These are phyloP conservation scores for Penstemon eatonii DNA, from an alignment of 257 asterid genomes.

Conservation along the genomic window DNA sequence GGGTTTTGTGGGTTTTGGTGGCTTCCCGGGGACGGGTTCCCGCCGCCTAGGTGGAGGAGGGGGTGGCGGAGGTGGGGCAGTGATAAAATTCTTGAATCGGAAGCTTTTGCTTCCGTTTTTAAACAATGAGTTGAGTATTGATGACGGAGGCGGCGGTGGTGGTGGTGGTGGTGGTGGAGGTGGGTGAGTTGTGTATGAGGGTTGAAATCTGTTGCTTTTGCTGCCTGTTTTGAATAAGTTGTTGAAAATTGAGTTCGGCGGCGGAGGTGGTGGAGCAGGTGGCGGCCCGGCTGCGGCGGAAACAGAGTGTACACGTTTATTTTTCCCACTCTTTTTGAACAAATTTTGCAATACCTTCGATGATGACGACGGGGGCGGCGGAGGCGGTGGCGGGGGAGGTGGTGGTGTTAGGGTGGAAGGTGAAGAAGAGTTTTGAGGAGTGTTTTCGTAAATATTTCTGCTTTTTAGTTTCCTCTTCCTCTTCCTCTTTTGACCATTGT, in stretches of 20 bases:
- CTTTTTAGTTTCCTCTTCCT: constrained; percentile 55
- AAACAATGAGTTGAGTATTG: constrained; percentile 60
- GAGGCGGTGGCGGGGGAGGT: constrained; percentile 45
- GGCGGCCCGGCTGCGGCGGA: constrained; percentile 44
- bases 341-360: constrained; percentile 58
- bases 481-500: constrained; percentile 49
- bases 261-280: constrained; percentile 65
- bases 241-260: constrained; percentile 73
- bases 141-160: constrained; percentile 61
- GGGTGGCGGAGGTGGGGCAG: constrained; percentile 37
- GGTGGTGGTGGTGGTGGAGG: constrained; percentile 74
- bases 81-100: constrained; percentile 38
- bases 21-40: constrained; percentile 39
- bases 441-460: constrained; percentile 43
- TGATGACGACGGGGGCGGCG: constrained; percentile 67
- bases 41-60: constrained; percentile 25
- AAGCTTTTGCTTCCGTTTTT: constrained; percentile 64
- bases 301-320: constrained; percentile 65
- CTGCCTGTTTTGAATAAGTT: constrained; percentile 56
- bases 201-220: constrained; percentile 54
- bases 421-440: constrained; percentile 44
- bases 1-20: constrained; percentile 67
- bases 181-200: constrained; percentile 42
- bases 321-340: constrained; percentile 64
- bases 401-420: constrained; percentile 37